phyloP scores from a whole-genome alignment of 2,329 filamentous ascomycete genomes.

The Hypoxylon sp. region DNA sequence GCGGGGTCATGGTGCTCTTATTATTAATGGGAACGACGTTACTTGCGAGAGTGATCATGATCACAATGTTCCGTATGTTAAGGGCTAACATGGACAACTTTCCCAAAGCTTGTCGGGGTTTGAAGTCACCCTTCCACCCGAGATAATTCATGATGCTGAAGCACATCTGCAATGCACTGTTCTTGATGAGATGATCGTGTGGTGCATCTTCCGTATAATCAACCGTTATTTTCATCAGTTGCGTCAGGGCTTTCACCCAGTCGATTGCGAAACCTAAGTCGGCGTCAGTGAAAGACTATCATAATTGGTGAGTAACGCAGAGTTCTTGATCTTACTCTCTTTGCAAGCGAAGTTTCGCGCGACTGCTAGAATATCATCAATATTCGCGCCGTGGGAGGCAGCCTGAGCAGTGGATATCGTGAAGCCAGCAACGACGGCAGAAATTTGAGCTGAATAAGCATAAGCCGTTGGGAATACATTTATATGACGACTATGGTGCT shows the following conservation, averaged over 20 bases:
- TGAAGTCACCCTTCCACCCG: slow-evolving; percentile 76
- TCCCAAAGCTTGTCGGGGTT: slow-evolving; percentile 74
- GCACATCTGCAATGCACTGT: slow-evolving; percentile 79
- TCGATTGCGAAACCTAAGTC: slow-evolving; percentile 70
- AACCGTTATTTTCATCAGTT: slow-evolving; percentile 78
- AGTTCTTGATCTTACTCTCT: slow-evolving; percentile 52
- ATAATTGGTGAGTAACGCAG: background rate
- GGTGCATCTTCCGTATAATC: slow-evolving; percentile 86
- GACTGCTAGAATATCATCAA: slow-evolving; percentile 80
- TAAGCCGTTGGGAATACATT: slow-evolving; percentile 38
- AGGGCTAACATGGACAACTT: slow-evolving; percentile 83
- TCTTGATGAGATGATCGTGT: slow-evolving; percentile 80
- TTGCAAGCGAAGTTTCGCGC: slow-evolving; percentile 66
- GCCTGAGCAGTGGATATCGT: slow-evolving; percentile 66
- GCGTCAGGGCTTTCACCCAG: slow-evolving; percentile 77
- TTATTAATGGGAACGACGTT: slow-evolving; percentile 68
- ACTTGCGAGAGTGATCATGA: slow-evolving; percentile 75
- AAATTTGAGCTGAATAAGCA: slow-evolving; percentile 64
- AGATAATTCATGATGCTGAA: slow-evolving; percentile 85
- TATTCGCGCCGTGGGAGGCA: slow-evolving; percentile 65
- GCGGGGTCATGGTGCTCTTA: slow-evolving; percentile 70
- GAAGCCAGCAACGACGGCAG: slow-evolving; percentile 73
- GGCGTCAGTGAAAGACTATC: slow-evolving; percentile 31
- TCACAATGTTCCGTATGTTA: slow-evolving; percentile 79
- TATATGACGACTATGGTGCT: slow-evolving; percentile 29